Conservation (phyloP, 2,329 filamentous ascomycete genomes). For the Cladophialophora chaetospira region DNA sequence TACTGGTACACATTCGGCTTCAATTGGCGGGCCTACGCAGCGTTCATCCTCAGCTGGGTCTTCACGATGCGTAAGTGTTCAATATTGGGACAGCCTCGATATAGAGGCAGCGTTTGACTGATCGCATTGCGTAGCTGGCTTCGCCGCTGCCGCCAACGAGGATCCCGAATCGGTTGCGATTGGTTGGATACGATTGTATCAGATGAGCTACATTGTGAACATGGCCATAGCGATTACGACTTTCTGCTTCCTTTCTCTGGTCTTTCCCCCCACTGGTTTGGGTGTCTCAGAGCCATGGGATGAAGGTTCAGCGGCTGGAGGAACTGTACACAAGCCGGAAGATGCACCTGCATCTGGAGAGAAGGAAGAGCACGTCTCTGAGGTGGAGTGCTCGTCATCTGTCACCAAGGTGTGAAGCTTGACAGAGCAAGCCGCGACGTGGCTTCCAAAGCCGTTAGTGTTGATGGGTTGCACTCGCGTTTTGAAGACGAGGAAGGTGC, state of each 20-base stretch:
- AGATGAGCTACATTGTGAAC: constrained; percentile 5
- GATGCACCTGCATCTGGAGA: not conserved
- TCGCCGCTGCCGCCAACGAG: not conserved
- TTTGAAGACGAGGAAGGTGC: too few relatives aligned
- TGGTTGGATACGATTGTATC: not conserved
- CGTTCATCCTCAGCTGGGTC: constrained; percentile 8
- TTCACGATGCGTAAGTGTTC: constrained; percentile 9
- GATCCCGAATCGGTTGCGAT: not conserved
- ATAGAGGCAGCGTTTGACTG: too few relatives aligned
- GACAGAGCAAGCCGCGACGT: not conserved
- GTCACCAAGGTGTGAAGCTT: not conserved
- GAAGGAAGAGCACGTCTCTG: not conserved
- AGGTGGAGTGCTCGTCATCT: not conserved
- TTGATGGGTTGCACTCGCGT: too few relatives aligned
- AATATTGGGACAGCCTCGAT: too few relatives aligned
- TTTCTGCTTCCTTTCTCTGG: constrained; percentile 1
- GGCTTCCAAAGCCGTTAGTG: too few relatives aligned
- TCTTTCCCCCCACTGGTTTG: not conserved
- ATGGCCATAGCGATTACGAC: not conserved
- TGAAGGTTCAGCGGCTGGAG: not conserved
- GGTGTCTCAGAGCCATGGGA: not conserved
- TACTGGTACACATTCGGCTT: constrained; percentile 9
- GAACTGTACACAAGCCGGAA: not conserved
- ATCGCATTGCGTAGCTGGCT: not conserved
- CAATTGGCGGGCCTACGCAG: constrained; percentile 9